Conservation (phyloP, 1,284 basidiomycete genomes). For the Inonotus obliquus region DNA sequence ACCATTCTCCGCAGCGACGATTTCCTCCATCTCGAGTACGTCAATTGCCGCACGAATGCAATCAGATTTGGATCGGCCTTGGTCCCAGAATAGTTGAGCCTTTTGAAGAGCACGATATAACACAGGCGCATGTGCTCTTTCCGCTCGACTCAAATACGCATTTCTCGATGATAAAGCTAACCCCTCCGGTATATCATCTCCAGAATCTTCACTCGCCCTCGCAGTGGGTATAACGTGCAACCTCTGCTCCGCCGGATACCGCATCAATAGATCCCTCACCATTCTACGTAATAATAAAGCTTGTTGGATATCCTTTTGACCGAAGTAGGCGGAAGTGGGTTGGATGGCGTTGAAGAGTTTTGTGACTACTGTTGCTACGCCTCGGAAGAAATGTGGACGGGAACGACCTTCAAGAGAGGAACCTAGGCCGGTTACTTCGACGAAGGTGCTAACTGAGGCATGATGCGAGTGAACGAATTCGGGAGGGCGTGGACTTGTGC, state of each 20-base stretch:
- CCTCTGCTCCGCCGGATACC: conserved; percentile 66
- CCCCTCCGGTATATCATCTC: conserved; percentile 30
- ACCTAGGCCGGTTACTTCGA: conserved; percentile 85
- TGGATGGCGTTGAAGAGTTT: conserved; percentile 94
- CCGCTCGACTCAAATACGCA: conserved; percentile 68
- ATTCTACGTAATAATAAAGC: conserved; percentile 85
- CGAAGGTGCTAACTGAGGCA: conserved; percentile 77
- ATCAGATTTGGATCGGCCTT: conserved; percentile 46
- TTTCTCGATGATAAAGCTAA: conserved; percentile 93
- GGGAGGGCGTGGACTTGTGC: too few relatives aligned
- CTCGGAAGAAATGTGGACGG: conserved; percentile 91
- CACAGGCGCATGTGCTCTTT: conserved; percentile 65
- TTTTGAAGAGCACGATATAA: conserved; percentile 67
- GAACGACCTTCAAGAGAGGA: conserved; percentile 84
- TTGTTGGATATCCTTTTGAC: conserved; percentile 99
- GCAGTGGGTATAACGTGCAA: conserved; percentile 69
- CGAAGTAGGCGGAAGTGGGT: conserved; percentile 92
- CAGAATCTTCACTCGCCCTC: not conserved
- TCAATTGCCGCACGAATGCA: conserved; percentile 44
- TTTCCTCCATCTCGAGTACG: conserved; percentile 32
- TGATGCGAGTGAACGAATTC: not conserved
- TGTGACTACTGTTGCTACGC: conserved; percentile 92
- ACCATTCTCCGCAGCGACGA: conserved; percentile 31
- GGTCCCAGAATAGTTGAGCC: conserved; percentile 51
- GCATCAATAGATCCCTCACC: conserved; percentile 75